phyloP scores from a whole-genome alignment of 352 stramenopile genomes.

The Phytophthora quininea region DNA sequence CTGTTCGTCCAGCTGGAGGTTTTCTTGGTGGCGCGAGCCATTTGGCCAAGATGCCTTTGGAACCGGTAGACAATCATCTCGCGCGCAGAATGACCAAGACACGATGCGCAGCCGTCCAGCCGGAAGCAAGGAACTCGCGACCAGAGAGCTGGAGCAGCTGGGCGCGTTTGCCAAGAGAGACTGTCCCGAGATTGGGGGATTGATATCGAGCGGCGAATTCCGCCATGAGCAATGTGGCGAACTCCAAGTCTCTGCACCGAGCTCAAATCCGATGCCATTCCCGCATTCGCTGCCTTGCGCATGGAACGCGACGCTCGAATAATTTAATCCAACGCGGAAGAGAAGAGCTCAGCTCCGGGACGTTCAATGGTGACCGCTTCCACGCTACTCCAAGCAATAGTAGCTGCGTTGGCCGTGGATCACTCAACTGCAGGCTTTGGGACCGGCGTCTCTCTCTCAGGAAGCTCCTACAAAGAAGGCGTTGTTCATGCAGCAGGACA shows the following conservation, averaged over 20 bases:
- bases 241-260: not conserved
- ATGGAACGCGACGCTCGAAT: not conserved
- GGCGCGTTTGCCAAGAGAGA: not conserved
- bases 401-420: not conserved
- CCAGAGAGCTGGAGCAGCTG: slow-evolving; percentile 1
- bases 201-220: no score
- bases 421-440: slow-evolving; percentile 15
- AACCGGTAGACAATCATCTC: not conserved
- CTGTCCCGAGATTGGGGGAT: no score
- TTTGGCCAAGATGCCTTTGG: not conserved
- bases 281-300: not conserved
- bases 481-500: slow-evolving; percentile 22
- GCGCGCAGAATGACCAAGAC: not conserved
- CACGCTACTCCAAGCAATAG: not conserved
- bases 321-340: not conserved
- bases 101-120: not conserved
- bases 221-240: no score
- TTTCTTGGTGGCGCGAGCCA: not conserved
- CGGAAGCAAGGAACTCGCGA: not conserved
- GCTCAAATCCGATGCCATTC: slow-evolving; percentile 3
- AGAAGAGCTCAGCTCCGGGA: not conserved
- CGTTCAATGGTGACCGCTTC: slow-evolving; percentile 5
- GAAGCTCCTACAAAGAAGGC: slow-evolving; percentile 19
- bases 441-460: slow-evolving; percentile 7
- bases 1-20: not conserved